A percentile compares a stretch with the other conserved stretches of the same genome.
phyloP scores from a whole-genome alignment of 2,329 filamentous ascomycete species.

The Alternaria triticina region DNA sequence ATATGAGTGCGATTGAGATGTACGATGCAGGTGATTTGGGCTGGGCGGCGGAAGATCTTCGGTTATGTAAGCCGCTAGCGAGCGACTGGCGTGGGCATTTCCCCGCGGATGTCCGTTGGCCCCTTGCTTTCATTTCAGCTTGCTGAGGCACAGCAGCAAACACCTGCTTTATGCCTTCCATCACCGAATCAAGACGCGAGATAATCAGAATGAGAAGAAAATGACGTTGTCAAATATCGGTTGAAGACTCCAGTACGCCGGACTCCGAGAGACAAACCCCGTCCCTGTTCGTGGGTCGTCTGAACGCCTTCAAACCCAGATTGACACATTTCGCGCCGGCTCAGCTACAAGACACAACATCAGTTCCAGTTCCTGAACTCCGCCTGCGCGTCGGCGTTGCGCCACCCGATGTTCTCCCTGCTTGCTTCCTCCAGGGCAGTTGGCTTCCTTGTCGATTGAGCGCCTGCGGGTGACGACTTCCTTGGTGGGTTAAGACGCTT shows the following conservation, averaged over 20 bases:
- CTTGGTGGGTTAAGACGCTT: slow-evolving; percentile 32
- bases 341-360: not conserved
- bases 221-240: not conserved
- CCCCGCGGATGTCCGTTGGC: not conserved
- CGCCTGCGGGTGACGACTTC: slow-evolving; percentile 14
- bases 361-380: slow-evolving; percentile 37
- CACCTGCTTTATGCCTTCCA: not conserved
- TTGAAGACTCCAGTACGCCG: not conserved
- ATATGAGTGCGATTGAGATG: not conserved
- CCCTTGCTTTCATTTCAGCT: not conserved
- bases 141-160: not conserved
- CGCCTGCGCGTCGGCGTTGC: slow-evolving; percentile 36
- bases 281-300: not conserved
- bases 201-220: not conserved
- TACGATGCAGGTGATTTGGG: not conserved
- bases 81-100: not conserved
- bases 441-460: slow-evolving; percentile 26
- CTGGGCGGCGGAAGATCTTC: not conserved
- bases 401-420: slow-evolving; percentile 40
- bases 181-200: not conserved
- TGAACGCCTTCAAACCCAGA: not conserved
- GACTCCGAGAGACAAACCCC: not conserved
- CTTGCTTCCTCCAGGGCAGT: slow-evolving; percentile 39
- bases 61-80: slow-evolving; percentile 13
- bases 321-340: not conserved